A percentile compares a stretch with the other conserved stretches of the same genome.
phyloP scores from a whole-genome alignment of 495 filamentous ascomycete genomes.

The Paragyromitra xinjiangensis region DNA sequence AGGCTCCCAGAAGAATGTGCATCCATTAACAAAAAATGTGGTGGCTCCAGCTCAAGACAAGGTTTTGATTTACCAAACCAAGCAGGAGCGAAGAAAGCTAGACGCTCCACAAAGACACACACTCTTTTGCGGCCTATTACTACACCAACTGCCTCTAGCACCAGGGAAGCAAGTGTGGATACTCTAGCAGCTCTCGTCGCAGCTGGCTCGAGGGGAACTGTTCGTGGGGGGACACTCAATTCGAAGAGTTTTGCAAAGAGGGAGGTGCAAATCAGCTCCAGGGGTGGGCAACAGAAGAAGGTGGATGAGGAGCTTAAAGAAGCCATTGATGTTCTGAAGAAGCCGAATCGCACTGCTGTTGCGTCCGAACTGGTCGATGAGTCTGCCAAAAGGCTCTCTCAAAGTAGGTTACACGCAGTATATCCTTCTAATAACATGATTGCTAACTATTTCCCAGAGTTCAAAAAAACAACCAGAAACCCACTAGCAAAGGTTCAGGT shows the following conservation, averaged over 20 bases:
- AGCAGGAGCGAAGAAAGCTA: constrained; percentile 62
- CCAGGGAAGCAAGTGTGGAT: constrained; percentile 33
- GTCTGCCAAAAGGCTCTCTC: constrained; percentile 68
- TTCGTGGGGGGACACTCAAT: constrained; percentile 66
- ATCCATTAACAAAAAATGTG: constrained; percentile 83
- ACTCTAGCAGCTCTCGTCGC: constrained; percentile 43
- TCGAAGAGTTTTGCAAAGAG: constrained; percentile 70
- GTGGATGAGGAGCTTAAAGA: constrained; percentile 82
- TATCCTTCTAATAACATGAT: constrained; percentile 49
- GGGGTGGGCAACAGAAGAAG: constrained; percentile 75
- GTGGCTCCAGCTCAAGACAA: constrained; percentile 72
- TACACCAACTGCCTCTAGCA: constrained; percentile 51
- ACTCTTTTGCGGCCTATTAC: constrained; percentile 51
- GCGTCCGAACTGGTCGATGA: constrained; percentile 76
- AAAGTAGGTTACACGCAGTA: constrained; percentile 46
- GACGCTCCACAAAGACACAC: constrained; percentile 61
- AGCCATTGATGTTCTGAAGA: constrained; percentile 83
- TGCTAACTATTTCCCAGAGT: constrained; percentile 60
- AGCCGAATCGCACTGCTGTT: constrained; percentile 83
- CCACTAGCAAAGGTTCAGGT: constrained; percentile 69
- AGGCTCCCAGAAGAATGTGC: constrained; percentile 83
- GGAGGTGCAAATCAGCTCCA: constrained; percentile 75
- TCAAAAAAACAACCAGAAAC: constrained; percentile 73
- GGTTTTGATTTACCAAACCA: constrained; percentile 58
- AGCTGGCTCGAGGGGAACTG: constrained; percentile 45